phyloP scores from a whole-genome alignment of 257 asterid species.

The Fraxinus pennsylvanica region DNA sequence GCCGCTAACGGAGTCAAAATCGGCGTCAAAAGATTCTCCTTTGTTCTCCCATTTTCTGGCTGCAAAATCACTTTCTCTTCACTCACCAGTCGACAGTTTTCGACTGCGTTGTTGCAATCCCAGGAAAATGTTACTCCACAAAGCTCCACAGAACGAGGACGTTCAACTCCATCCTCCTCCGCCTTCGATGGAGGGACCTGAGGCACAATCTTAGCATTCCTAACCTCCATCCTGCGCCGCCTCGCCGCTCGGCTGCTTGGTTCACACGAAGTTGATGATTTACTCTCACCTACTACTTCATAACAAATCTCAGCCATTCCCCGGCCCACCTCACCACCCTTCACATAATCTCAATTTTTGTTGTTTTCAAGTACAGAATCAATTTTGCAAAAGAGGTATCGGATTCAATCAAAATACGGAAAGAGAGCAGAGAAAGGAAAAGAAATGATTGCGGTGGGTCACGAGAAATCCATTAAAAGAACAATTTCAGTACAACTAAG shows the following conservation, averaged over 20 bases:
- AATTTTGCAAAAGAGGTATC: background rate
- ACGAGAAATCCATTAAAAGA: background rate
- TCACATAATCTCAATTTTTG: background rate
- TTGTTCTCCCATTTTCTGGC: background rate
- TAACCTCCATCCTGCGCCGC: slow-evolving; percentile 57
- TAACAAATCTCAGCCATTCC: slow-evolving; percentile 69
- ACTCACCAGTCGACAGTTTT: slow-evolving; percentile 10
- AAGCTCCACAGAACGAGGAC: slow-evolving; percentile 36
- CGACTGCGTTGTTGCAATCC: slow-evolving; percentile 30
- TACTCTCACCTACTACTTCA: slow-evolving; percentile 43
- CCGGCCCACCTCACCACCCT: background rate
- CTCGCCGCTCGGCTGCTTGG: slow-evolving; percentile 43
- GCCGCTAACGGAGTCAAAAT: slow-evolving; percentile 13
- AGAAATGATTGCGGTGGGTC: background rate
- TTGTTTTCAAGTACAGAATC: background rate
- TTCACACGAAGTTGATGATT: slow-evolving; percentile 38
- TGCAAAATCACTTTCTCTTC: background rate
- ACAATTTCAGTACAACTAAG: background rate
- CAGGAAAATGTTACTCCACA: slow-evolving; percentile 14
- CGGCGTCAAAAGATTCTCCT: slow-evolving; percentile 19
- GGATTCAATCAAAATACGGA: background rate
- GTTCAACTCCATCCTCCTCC: slow-evolving; percentile 29
- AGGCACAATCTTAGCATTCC: slow-evolving; percentile 35
- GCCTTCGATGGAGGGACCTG: background rate
- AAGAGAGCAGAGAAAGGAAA: background rate